These are phyloP conservation scores for Gamsiella multidivaricata DNA, from an alignment of 192 early-diverging fungal species.

Conservation along the genomic window DNA sequence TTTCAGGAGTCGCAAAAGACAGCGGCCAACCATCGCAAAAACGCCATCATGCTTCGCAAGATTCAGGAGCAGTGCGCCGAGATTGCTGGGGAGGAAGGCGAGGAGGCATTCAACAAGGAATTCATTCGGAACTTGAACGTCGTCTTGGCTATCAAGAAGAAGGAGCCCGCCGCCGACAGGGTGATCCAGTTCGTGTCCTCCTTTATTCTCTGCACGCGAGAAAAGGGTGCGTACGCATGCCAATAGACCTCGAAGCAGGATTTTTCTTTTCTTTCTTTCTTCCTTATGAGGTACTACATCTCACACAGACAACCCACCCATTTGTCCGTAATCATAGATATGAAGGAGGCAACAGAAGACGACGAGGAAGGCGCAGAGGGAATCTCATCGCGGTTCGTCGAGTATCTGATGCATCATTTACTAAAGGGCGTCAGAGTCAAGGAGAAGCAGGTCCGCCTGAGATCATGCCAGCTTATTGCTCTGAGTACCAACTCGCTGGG, in stretches of 20 bases:
- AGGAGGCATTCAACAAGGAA: slow-evolving; percentile 78
- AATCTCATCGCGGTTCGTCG: slow-evolving; percentile 77
- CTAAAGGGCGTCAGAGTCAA: slow-evolving; percentile 83
- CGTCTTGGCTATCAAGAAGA: slow-evolving; percentile 79
- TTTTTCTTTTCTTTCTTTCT: no score
- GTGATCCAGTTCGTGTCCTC: slow-evolving; percentile 79
- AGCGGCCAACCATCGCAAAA: slow-evolving; percentile 73
- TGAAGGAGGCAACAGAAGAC: slow-evolving; percentile 39
- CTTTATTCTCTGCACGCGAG: slow-evolving; percentile 77
- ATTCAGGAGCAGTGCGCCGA: slow-evolving; percentile 70
- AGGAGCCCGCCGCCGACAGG: slow-evolving; percentile 75
- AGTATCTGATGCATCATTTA: slow-evolving; percentile 73
- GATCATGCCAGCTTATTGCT: slow-evolving; percentile 82
- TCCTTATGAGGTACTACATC: background rate
- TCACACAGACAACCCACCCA: no score
- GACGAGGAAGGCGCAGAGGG: slow-evolving; percentile 59
- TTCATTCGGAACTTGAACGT: slow-evolving; percentile 85
- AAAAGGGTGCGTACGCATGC: slow-evolving; percentile 67
- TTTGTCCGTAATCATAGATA: slow-evolving; percentile 27
- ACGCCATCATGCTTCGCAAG: slow-evolving; percentile 79
- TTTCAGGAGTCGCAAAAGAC: slow-evolving; percentile 83
- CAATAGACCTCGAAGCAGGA: no score
- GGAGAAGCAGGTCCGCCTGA: slow-evolving; percentile 78
- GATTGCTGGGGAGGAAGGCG: slow-evolving; percentile 59
- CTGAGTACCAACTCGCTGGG: slow-evolving; percentile 77